Conservation (phyloP, 108 stramenopile species). For the Nitzschia putrida region DNA sequence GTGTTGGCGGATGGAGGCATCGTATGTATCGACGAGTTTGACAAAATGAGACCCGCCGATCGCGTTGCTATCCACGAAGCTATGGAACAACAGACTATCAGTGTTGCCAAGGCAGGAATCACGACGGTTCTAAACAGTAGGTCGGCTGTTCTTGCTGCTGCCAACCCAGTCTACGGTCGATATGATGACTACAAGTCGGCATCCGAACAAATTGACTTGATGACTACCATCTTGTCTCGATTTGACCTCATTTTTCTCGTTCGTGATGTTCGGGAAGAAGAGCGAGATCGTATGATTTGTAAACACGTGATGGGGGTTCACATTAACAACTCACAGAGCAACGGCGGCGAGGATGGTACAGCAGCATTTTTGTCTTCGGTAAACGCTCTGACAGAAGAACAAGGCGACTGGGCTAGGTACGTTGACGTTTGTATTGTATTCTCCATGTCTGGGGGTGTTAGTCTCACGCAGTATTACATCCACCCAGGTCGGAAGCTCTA, state of each 20-base stretch:
- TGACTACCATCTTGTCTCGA: conserved; percentile 96
- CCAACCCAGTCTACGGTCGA: conserved; percentile 97
- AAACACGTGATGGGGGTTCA: conserved; percentile 98
- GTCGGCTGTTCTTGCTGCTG: conserved; percentile 94
- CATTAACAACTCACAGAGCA: conserved; percentile 59
- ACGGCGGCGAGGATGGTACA: conserved; percentile 15
- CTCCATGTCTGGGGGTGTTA: background rate
- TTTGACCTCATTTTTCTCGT: conserved; percentile 99
- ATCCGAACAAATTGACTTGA: conserved; percentile 97
- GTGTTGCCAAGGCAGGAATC: conserved; percentile 98
- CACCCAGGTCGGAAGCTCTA: conserved; percentile 24
- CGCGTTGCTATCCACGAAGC: conserved; percentile 99
- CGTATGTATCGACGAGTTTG: conserved; percentile 99
- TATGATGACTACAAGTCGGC: conserved; percentile 97
- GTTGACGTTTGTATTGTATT: background rate
- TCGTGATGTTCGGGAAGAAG: conserved; percentile 95
- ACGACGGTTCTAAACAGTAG: conserved; percentile 96
- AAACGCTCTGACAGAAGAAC: conserved; percentile 3
- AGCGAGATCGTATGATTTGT: conserved; percentile 92
- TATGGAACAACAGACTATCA: conserved; percentile 99
- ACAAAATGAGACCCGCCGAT: conserved; percentile 97
- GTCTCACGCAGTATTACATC: background rate
- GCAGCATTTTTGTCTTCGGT: conserved; percentile 16
- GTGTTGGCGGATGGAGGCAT: conserved; percentile 99
- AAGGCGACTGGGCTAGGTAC: conserved; percentile 12